A percentile compares a stretch with the other conserved stretches of the same genome.
Evolutionary conservation across 495 filamentous ascomycete genomes (phyloP).

Genomic region (Tuber microsphaerosporum): DNA sequence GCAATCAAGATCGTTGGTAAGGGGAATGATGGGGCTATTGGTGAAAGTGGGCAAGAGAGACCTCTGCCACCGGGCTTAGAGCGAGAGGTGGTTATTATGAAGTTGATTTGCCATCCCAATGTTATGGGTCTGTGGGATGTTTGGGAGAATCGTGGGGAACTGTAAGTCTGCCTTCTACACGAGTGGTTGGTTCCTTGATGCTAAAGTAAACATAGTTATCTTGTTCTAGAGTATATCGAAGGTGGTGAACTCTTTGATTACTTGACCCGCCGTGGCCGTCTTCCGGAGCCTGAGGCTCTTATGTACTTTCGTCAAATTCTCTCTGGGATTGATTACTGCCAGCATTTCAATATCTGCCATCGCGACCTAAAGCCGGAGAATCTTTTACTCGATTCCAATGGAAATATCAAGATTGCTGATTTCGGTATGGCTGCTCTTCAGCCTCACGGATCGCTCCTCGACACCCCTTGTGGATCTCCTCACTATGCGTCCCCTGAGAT

Average conservation of each 20-base stretch:
- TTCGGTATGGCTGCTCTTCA: slow-evolving; percentile 97
- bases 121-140: slow-evolving; percentile 88
- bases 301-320: slow-evolving; percentile 88
- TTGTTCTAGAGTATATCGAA: slow-evolving; percentile 93
- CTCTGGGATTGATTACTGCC: slow-evolving; percentile 82
- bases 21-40: slow-evolving; percentile 54
- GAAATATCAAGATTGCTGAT: slow-evolving; percentile 83
- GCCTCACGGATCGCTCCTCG: slow-evolving; percentile 63
- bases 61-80: slow-evolving; percentile 70
- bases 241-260: slow-evolving; percentile 85
- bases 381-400: slow-evolving; percentile 67
- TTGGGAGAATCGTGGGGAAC: slow-evolving; percentile 88
- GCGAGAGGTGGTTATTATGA: slow-evolving; percentile 91
- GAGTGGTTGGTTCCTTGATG: slow-evolving; percentile 8
- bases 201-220: slow-evolving; percentile 56
- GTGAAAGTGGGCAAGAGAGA: not conserved
- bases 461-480: slow-evolving; percentile 87
- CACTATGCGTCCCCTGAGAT: slow-evolving; percentile 95
- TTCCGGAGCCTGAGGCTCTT: slow-evolving; percentile 72
- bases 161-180: slow-evolving; percentile 55
- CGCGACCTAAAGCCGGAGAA: slow-evolving; percentile 97
- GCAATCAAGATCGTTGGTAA: slow-evolving; percentile 80
- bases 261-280: slow-evolving; percentile 58
- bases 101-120: slow-evolving; percentile 85
- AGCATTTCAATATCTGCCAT: slow-evolving; percentile 89